phyloP scores from a whole-genome alignment of 495 filamentous ascomycete species.

The Tuber brumale region DNA sequence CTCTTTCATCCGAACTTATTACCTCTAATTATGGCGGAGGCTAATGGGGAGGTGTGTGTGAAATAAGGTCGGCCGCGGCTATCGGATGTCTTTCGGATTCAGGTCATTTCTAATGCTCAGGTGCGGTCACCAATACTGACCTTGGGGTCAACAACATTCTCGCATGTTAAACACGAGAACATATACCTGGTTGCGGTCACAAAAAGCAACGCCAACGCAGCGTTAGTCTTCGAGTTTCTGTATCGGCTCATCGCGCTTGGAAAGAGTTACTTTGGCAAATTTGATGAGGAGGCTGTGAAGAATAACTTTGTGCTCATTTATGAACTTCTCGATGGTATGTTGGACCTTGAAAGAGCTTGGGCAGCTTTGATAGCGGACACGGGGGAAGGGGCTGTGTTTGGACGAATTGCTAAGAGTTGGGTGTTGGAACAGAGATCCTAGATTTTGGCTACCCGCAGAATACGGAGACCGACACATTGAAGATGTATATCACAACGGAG shows the following conservation, averaged over 20 bases:
- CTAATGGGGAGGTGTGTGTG: constrained; percentile 2
- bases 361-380: not conserved
- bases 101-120: constrained; percentile 97
- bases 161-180: constrained; percentile 99
- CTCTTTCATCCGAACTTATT: constrained; percentile 3
- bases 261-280: constrained; percentile 95
- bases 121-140: constrained; percentile 97
- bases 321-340: constrained; percentile 86
- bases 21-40: not conserved
- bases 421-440: constrained; percentile 66
- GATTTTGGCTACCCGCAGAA: constrained; percentile 99
- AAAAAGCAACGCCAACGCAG: constrained; percentile 99
- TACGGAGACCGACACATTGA: constrained; percentile 96
- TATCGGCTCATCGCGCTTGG: constrained; percentile 86
- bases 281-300: constrained; percentile 99
- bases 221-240: constrained; percentile 95
- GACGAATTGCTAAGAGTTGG: constrained; percentile 18
- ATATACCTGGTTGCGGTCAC: constrained; percentile 97
- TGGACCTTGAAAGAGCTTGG: not conserved
- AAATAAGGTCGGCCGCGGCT: constrained; percentile 65
- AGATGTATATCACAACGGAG: constrained; percentile 99
- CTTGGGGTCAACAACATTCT: constrained; percentile 94
- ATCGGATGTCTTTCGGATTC: constrained; percentile 98
- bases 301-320: constrained; percentile 99
- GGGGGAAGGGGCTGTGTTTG: constrained; percentile 4